Base-by-base conservation (phyloP, 371 early-diverging fungal species). In the Mucor ambiguus region DNA sequence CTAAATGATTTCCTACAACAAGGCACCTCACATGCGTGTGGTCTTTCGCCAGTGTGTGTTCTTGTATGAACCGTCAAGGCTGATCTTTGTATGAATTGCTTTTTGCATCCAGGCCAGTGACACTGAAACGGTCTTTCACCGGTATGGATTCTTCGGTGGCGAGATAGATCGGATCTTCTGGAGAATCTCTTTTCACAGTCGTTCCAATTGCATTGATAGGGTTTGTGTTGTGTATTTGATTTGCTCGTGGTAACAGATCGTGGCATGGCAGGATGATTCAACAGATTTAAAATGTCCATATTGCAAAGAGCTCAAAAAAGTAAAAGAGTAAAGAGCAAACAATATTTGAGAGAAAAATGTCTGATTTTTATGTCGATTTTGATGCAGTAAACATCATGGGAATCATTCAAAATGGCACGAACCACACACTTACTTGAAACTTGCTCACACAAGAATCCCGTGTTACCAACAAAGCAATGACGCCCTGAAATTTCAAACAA, bases 21-120 rank as follows among this genome's bases (percentile, higher is more conserved):
- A 9, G 74, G 69, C 16, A 83, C 77, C 71, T 88, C 86, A 64
- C 93, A 92, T 58, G 75, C 69, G 72, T 92, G 93, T 11, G 93
- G 93, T 35, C 89, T 81, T 72, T 91, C 93, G 37, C 93, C 93
- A 7, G 93, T 87, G 74, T 93, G 93, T 2, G 93, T 93, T 61
- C 93, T 83, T 55, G 83, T 73, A 73, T 93, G 93, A 26, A 92
- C 92, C 0, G 90, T 91, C 62, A 93, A 77, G 35, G 92, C 93
- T 9, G 93, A 93, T 29, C 89, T 81, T 78, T 90, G 93, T 64
- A 91, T 89, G 67, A 93, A 93, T 58, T 85, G 84, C 75, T 91
- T 93, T 67, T 79, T 82, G 71, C 93, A 93, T 35, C 80, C 84
- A 35, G 73, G 70, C 77, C 86, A 87, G 22, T 75, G 65, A 74